phyloP scores from a whole-genome alignment of 1,139 yeast species.

The Scheffersomyces illinoinensis region DNA sequence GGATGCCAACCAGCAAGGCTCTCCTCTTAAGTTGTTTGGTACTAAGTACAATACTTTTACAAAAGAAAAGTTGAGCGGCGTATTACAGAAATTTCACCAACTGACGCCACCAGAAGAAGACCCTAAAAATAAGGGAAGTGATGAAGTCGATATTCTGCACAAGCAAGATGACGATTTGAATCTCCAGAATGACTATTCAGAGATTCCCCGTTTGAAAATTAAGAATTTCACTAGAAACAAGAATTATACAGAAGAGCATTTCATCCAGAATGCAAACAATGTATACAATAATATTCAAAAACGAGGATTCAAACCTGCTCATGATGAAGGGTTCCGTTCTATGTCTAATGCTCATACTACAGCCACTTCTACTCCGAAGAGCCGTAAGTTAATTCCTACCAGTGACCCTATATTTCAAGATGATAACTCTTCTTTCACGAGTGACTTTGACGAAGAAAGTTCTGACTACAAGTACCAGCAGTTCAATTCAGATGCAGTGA shows the following conservation, averaged over 20 bases:
- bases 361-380: conserved; percentile 43
- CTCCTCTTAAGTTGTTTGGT: conserved; percentile 44
- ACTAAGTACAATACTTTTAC: conserved; percentile 46
- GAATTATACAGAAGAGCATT: conserved; percentile 37
- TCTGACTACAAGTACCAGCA: conserved; percentile 17
- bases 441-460: conserved; percentile 31
- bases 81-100: conserved; percentile 26
- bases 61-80: conserved; percentile 35
- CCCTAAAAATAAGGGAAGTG: background rate
- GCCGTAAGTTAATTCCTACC: conserved; percentile 19
- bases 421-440: conserved; percentile 38
- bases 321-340: conserved; percentile 8
- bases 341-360: conserved; percentile 22
- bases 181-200: conserved; percentile 1
- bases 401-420: conserved; percentile 15
- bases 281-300: conserved; percentile 42
- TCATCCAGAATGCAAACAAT: conserved; percentile 39
- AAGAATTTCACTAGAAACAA: conserved; percentile 34
- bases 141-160: background rate
- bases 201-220: conserved; percentile 29
- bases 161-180: background rate
- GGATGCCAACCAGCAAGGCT: conserved; percentile 15
- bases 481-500: conserved; percentile 11
- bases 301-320: conserved; percentile 22
- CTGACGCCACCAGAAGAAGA: conserved; percentile 1